Percentiles rank a stretch among this genome's conserved stretches.
These are phyloP conservation scores for Exophiala bonariae DNA, from an alignment of 2,329 filamentous ascomycete species.

Conservation along the genomic window DNA sequence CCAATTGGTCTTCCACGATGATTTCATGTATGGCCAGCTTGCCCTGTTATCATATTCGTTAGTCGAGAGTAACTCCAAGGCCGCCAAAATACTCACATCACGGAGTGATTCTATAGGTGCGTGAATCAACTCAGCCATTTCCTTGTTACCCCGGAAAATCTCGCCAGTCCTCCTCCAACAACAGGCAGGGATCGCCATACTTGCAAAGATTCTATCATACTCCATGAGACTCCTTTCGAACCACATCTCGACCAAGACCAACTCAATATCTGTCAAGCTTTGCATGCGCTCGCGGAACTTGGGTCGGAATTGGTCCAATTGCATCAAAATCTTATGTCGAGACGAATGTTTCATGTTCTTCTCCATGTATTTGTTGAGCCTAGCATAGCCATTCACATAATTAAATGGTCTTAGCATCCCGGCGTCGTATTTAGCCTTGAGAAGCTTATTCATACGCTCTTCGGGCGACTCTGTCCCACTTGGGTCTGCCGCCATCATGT, in stretches of 20 bases:
- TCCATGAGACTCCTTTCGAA: slow-evolving; percentile 96
- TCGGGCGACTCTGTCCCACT: slow-evolving; percentile 83
- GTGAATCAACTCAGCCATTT: slow-evolving; percentile 96
- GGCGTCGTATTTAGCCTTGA: slow-evolving; percentile 94
- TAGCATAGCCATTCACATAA: slow-evolving; percentile 93
- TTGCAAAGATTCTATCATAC: slow-evolving; percentile 96
- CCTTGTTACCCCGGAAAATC: slow-evolving; percentile 95
- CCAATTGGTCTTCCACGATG: slow-evolving; percentile 88
- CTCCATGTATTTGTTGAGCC: slow-evolving; percentile 88
- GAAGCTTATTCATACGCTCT: slow-evolving; percentile 90
- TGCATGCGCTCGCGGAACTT: slow-evolving; percentile 97
- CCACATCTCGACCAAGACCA: slow-evolving; percentile 98
- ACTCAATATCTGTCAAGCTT: slow-evolving; percentile 85
- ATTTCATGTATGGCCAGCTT: slow-evolving; percentile 95
- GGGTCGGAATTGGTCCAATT: slow-evolving; percentile 88
- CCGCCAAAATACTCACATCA: slow-evolving; percentile 65
- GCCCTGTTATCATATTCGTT: slow-evolving; percentile 60
- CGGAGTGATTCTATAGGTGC: slow-evolving; percentile 86
- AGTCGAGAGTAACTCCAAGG: not conserved
- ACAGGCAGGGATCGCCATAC: slow-evolving; percentile 97
- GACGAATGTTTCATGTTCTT: slow-evolving; percentile 77
- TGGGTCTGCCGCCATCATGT: slow-evolving; percentile 93
- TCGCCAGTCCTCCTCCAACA: slow-evolving; percentile 96
- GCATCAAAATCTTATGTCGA: slow-evolving; percentile 86
- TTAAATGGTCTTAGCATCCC: slow-evolving; percentile 96